phyloP scores from a whole-genome alignment of 306 rosid genomes.

The Fagus crenata region DNA sequence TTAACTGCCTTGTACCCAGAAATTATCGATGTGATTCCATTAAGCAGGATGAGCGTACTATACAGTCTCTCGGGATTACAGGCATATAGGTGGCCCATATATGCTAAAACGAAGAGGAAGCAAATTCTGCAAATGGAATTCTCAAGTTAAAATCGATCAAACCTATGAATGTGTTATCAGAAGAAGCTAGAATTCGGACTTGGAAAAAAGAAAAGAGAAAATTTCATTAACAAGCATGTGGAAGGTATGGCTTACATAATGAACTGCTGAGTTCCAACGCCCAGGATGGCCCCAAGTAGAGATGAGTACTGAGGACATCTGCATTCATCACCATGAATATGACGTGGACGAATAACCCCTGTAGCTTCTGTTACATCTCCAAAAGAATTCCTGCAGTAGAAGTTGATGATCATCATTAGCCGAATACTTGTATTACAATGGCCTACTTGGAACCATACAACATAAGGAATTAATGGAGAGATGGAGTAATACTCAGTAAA shows the following conservation, averaged over 20 bases:
- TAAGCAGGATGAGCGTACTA: neutral
- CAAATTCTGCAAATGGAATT: neutral
- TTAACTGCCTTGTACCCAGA: constrained; percentile 21
- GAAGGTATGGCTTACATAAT: constrained; percentile 5
- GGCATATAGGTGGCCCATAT: neutral
- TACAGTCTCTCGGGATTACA: neutral
- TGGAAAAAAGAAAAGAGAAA: too few species aligned
- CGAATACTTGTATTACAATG: neutral
- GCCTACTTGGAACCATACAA: neutral
- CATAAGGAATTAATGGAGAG: neutral
- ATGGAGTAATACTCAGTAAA: neutral
- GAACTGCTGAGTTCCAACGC: constrained; percentile 26
- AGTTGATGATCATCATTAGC: neutral
- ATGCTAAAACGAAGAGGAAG: neutral
- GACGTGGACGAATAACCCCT: neutral
- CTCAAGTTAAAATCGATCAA: neutral
- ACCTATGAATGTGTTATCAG: too few species aligned
- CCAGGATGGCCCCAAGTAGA: constrained; percentile 26
- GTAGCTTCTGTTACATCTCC: neutral
- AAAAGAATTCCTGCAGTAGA: neutral
- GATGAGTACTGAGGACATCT: constrained; percentile 17
- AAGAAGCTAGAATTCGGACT: neutral
- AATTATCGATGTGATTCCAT: constrained; percentile 4
- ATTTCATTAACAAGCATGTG: too few species aligned
- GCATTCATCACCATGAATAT: neutral